Base-by-base conservation (phyloP, 768 basidiomycete species). In the Suillus paluster region DNA sequence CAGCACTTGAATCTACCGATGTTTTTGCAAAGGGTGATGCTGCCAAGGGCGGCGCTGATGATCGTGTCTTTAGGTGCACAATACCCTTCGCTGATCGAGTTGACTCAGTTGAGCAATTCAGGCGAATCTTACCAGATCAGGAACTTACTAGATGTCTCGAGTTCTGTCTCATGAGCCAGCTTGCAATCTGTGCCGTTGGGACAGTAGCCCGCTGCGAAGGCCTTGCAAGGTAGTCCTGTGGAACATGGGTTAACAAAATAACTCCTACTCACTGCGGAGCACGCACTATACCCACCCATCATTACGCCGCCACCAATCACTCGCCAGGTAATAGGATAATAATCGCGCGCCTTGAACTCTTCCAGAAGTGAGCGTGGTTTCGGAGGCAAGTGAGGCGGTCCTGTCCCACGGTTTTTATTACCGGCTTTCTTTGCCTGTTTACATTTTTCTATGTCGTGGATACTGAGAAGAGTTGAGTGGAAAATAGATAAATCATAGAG, bases 261-360 rank as follows among this genome's bases (percentile, higher is more conserved):
- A 61, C 23, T 64, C 36, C 53, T 11, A 39, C 10, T 30, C 14
- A 27, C 34, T 3, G 42, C 33, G 59, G 30, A 54, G 5, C n/a
- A 68, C 73, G 66, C 63, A 75, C 73, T 61, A 14, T 68, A 63
- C 15, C 73, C 84, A 63, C 81, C 83, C 80, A 91, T 81, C 73
- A 84, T 80, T n/a, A 91, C 90, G 4, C 90, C 90, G 15, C 90
- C 90, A 0, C 90, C 89, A 56, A 92, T 88, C 14, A 92, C 89
- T 46, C 90, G 81, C 90, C 90, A 92, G 5, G 83, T 80, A 50
- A 92, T 80, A 30, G 89, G 89, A 66, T 84, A 87, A 71, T 78
- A 88, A 61, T 81, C 81, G 64, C 75, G 85, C 67, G 78, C 73
- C 45, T 68, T 73, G 63, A 70, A 76, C 36, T 79, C 78, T 46